These are phyloP conservation scores for Salix arbutifolia DNA, from an alignment of 345 rosid species.

Conservation along the genomic window DNA sequence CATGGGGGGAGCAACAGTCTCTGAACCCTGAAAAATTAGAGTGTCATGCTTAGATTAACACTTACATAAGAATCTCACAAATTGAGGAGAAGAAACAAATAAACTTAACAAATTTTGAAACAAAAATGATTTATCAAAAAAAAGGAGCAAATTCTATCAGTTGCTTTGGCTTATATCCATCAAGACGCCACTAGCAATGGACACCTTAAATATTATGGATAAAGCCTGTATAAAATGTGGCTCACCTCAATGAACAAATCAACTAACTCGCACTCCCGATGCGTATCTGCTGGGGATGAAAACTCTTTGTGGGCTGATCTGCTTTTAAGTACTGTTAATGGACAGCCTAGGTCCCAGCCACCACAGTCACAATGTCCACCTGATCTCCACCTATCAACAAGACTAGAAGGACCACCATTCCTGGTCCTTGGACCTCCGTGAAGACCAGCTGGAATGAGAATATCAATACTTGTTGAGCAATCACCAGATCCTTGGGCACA, in stretches of 20 bases:
- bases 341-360: constrained; percentile 97
- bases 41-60: constrained; percentile 10
- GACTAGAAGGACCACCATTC: constrained; percentile 67
- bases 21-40: constrained; percentile 40
- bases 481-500: constrained; percentile 19
- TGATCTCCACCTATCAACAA: constrained; percentile 80
- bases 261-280: constrained; percentile 54
- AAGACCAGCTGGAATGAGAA: constrained; percentile 76
- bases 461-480: constrained; percentile 56
- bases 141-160: neutral
- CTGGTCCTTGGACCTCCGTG: constrained; percentile 78
- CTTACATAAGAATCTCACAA: neutral
- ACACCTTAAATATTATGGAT: neutral
- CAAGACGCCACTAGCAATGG: neutral
- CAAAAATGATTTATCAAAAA: neutral
- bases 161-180: constrained; percentile 2
- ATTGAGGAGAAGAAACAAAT: neutral
- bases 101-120: neutral
- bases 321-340: constrained; percentile 50
- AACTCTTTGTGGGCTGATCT: constrained; percentile 35
- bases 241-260: constrained; percentile 65
- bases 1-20: constrained; percentile 47
- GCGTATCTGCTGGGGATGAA: constrained; percentile 21
- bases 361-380: constrained; percentile 93
- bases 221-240: neutral